Conservation (phyloP, 768 basidiomycete species). For the Lentinula edodes region DNA sequence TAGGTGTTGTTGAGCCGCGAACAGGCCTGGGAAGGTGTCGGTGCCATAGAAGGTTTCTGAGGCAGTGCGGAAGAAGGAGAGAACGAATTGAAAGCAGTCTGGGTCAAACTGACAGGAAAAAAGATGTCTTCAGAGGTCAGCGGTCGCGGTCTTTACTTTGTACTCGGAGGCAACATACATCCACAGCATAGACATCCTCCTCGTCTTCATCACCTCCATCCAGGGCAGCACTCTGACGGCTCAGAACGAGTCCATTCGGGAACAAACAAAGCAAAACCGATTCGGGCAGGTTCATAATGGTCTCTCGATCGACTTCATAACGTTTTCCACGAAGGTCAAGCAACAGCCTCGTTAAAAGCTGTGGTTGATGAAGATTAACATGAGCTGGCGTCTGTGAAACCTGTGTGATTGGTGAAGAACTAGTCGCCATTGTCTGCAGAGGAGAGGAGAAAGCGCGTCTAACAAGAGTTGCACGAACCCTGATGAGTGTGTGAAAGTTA, state of each 20-base stretch:
- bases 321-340: constrained; percentile 89
- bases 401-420: constrained; percentile 50
- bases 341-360: constrained; percentile 81
- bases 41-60: constrained; percentile 93
- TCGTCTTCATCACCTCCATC: constrained; percentile 76
- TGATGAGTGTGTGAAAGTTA: not conserved
- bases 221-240: constrained; percentile 73
- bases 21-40: constrained; percentile 61
- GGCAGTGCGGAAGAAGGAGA: constrained; percentile 86
- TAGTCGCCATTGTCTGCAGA: constrained; percentile 13
- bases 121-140: constrained; percentile 4
- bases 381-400: constrained; percentile 62
- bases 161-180: constrained; percentile 54
- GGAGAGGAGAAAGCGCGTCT: not conserved
- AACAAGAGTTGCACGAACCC: not conserved
- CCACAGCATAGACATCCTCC: constrained; percentile 93
- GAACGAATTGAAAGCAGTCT: constrained; percentile 90
- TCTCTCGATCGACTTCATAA: constrained; percentile 95
- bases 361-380: constrained; percentile 67
- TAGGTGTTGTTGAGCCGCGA: constrained; percentile 71
- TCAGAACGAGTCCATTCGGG: constrained; percentile 93
- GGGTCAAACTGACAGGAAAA: constrained; percentile 77
- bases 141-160: constrained; percentile 5
- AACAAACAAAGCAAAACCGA: constrained; percentile 94
- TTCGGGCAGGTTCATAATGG: constrained; percentile 97